These are phyloP conservation scores for Durio zibethinus DNA, from an alignment of 345 rosid genomes.

Conservation along the genomic window DNA sequence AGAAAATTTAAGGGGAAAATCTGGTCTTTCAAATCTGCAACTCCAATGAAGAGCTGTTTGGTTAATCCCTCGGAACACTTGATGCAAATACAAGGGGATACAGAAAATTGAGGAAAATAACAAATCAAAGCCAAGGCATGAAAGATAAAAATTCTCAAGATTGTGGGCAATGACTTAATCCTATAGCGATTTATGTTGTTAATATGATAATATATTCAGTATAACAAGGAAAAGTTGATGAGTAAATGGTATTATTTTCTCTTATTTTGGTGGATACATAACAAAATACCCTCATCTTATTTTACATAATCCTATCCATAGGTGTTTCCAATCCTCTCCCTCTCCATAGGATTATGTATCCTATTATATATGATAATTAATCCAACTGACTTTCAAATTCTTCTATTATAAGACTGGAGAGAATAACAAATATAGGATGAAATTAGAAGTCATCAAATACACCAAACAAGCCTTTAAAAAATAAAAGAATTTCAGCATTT, in stretches of 20 bases:
- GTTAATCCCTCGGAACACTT: neutral
- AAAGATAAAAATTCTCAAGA: neutral
- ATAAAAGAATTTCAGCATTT: neutral
- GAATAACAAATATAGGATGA: neutral
- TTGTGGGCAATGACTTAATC: neutral
- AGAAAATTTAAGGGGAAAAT: slow-evolving; percentile 70
- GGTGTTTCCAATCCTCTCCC: neutral
- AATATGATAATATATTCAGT: neutral
- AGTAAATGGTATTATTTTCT: neutral
- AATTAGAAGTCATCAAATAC: neutral
- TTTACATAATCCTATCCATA: neutral
- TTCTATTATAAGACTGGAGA: neutral
- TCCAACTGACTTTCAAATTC: neutral
- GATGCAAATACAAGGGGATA: neutral
- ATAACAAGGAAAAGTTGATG: neutral
- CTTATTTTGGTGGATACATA: neutral
- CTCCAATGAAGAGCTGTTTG: slow-evolving; percentile 1
- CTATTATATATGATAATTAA: neutral
- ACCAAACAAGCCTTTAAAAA: neutral
- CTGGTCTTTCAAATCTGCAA: slow-evolving; percentile 84
- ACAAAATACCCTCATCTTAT: neutral
- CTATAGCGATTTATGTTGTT: neutral
- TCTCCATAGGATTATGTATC: neutral
- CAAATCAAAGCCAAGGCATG: neutral
- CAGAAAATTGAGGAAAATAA: neutral